These are phyloP conservation scores for Saitozyma podzolica DNA, from an alignment of 768 basidiomycete species.

Conservation along the genomic window DNA sequence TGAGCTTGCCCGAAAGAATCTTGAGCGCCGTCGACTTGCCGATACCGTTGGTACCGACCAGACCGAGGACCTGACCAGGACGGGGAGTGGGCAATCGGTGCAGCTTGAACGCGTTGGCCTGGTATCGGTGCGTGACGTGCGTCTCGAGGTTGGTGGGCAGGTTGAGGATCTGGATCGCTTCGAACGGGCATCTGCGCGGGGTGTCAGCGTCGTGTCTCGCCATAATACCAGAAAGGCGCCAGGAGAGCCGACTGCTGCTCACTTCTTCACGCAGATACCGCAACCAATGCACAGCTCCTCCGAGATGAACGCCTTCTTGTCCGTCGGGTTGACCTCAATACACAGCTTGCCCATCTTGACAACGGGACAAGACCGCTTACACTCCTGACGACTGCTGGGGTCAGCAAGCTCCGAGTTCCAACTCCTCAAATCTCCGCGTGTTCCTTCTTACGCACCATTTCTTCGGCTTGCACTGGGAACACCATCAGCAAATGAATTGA, in stretches of 20 bases:
- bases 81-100: constrained; percentile 96
- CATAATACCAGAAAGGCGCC: no score
- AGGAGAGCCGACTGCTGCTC: constrained; percentile 55
- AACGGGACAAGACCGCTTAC: constrained; percentile 97
- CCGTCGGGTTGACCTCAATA: constrained; percentile 92
- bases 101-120: constrained; percentile 97
- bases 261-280: constrained; percentile 99
- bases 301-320: constrained; percentile 98
- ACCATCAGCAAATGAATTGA: no score
- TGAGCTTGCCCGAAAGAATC: constrained; percentile 92
- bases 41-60: constrained; percentile 99
- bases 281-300: constrained; percentile 99
- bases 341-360: constrained; percentile 99
- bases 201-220: no score
- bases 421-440: background rate
- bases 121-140: constrained; percentile 95
- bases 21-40: constrained; percentile 98
- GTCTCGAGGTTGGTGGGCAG: constrained; percentile 94
- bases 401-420: background rate
- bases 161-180: constrained; percentile 98
- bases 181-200: constrained; percentile 83
- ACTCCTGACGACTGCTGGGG: constrained; percentile 70
- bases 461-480: constrained; percentile 79
- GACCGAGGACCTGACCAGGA: constrained; percentile 96
- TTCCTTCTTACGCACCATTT: constrained; percentile 50